Conservation (phyloP, 2,329 filamentous ascomycete species). For the Neodidymelliopsis sp. region DNA sequence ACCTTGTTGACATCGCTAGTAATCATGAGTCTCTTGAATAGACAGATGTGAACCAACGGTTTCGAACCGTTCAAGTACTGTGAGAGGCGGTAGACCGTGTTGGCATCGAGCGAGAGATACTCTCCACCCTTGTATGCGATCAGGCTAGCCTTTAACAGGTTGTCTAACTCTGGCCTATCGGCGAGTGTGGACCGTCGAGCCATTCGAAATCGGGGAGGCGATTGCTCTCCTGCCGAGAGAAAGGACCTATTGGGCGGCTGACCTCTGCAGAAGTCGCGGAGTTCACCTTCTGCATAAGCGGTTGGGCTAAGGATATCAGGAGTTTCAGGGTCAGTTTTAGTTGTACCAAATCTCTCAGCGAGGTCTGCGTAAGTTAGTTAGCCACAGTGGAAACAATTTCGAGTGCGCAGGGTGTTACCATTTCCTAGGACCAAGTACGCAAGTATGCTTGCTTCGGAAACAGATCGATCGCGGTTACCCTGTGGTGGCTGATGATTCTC, state of each 20-base stretch:
- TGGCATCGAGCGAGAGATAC: slow-evolving; percentile 20
- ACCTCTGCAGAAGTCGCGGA: slow-evolving; percentile 8
- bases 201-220: slow-evolving; percentile 5
- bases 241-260: slow-evolving; percentile 11
- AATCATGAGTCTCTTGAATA: slow-evolving; percentile 26
- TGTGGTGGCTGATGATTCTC: background rate
- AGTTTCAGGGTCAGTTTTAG: too few relatives aligned
- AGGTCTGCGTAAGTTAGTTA: too few relatives aligned
- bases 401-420: too few relatives aligned
- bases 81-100: slow-evolving; percentile 14
- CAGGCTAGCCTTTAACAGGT: slow-evolving; percentile 11
- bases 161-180: slow-evolving; percentile 26
- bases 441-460: background rate
- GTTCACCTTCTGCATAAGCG: background rate
- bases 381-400: too few relatives aligned
- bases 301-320: background rate
- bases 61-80: slow-evolving; percentile 22
- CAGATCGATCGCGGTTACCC: background rate
- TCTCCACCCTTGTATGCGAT: slow-evolving; percentile 8
- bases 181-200: slow-evolving; percentile 22
- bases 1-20: slow-evolving; percentile 21
- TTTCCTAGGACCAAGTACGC: background rate
- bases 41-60: slow-evolving; percentile 18
- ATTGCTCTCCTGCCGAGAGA: background rate
- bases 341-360: too few relatives aligned